A percentile compares a stretch with the other conserved stretches of the same genome.
These are phyloP conservation scores for Penicillium sp. DNA, from an alignment of 2,329 filamentous ascomycete genomes.

Conservation along the genomic window DNA sequence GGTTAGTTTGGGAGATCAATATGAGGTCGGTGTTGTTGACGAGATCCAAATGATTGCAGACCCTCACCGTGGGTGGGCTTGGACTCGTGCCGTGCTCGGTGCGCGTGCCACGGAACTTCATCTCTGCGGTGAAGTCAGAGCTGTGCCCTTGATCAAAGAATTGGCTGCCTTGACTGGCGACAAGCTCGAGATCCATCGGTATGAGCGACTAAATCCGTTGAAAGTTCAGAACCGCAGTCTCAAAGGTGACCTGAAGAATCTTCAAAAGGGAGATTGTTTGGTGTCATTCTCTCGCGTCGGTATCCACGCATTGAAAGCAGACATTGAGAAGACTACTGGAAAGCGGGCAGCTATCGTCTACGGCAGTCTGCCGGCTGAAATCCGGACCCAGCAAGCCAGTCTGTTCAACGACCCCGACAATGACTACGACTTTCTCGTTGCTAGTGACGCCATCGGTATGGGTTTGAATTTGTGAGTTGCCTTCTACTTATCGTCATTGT, in stretches of 20 bases:
- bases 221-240: conserved; percentile 58
- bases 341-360: conserved; percentile 86
- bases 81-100: conserved; percentile 84
- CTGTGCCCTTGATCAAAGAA: conserved; percentile 67
- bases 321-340: conserved; percentile 67
- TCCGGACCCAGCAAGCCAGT: conserved; percentile 77
- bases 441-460: conserved; percentile 95
- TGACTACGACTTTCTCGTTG: conserved; percentile 88
- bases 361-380: conserved; percentile 82
- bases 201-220: conserved; percentile 73
- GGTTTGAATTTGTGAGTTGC: conserved; percentile 70
- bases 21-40: conserved; percentile 91
- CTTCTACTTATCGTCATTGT: no score
- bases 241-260: conserved; percentile 52
- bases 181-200: conserved; percentile 68
- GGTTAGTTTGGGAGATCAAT: conserved; percentile 50
- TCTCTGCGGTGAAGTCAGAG: conserved; percentile 80
- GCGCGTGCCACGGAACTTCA: conserved; percentile 82
- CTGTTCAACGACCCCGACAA: conserved; percentile 93
- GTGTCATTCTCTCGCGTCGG: conserved; percentile 75
- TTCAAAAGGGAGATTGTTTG: conserved; percentile 82
- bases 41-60: conserved; percentile 97
- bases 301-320: conserved; percentile 69
- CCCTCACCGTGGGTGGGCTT: conserved; percentile 76
- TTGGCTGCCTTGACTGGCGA: conserved; percentile 74